Base-by-base conservation (phyloP, 768 basidiomycete species). In the Royoungia palumana region DNA sequence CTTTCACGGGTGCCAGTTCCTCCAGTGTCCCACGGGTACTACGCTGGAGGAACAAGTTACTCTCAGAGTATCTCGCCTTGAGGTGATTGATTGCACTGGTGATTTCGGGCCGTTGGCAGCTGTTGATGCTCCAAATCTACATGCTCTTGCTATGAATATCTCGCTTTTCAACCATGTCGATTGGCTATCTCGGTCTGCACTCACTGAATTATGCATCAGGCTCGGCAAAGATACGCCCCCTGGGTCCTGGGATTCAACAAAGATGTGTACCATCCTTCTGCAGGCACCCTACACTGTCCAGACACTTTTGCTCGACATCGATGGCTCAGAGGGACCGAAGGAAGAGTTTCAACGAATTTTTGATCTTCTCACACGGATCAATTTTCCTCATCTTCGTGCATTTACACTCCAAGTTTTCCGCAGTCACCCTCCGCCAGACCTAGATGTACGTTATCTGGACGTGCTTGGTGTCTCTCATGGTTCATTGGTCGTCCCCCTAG, bases 21-120 rank as follows among this genome's bases (percentile, higher is more conserved):
- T 41, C 16, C n/a, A 6, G 1, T 37, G 32, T 7, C 38, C 47
- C 13, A 37, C 39, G 5, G 51, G 49, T 8, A 32, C 22, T 5
- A n/a, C 27, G 3, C 38, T 32, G 2, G 42, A 19, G 8, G 17
- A 45, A 36, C 39, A 17, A 10, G 9, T 21, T 11, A 46, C 28
- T 24, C 17, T 60, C 38, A 51, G 41, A 46, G 48, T 53, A 20
- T 9, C 50, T 17, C 32, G 19, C 12, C 48, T 61, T 19, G 12
- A 14, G 17, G 44, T 52, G 34, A 9, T 6, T 9, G 0, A 21
- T 2, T 47, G 41, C 35, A 4, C 0, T 0, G 32, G 19, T 1
- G 1, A n/a, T 25, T 0, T 1, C 7, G 41, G 42, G 2, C 41
- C 27, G 2, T 9, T 36, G 0, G 47, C 30, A 13, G 41, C 35